These are phyloP conservation scores for Neophaeococcomyces aloes DNA, from an alignment of 2,329 filamentous ascomycete species.

Conservation along the genomic window DNA sequence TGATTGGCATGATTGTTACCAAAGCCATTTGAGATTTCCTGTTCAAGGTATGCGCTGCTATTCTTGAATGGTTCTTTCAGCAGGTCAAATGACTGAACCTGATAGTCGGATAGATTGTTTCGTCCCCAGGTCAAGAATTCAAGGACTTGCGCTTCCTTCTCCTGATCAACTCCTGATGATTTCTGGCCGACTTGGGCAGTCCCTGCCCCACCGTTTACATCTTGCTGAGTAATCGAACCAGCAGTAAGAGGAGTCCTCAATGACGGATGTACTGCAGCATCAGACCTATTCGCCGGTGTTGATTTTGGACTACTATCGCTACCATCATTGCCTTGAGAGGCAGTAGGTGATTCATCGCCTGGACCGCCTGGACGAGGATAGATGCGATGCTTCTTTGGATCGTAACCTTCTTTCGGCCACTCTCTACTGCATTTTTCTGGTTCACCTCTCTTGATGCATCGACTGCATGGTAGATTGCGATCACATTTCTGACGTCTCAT, in stretches of 20 bases:
- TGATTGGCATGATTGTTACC: slow-evolving; percentile 14
- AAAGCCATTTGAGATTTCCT: slow-evolving; percentile 8
- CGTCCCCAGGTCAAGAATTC: slow-evolving; percentile 42
- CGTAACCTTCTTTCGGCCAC: slow-evolving; percentile 20
- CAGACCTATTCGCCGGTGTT: neutral
- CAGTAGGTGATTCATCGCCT: neutral
- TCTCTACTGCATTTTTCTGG: slow-evolving; percentile 27
- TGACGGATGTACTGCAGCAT: slow-evolving; percentile 10
- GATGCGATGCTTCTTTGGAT: slow-evolving; percentile 19
- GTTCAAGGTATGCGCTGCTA: neutral
- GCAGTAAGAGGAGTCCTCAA: slow-evolving; percentile 10
- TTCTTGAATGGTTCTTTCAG: slow-evolving; percentile 29
- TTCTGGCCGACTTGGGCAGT: neutral
- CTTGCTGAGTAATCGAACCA: slow-evolving; percentile 9
- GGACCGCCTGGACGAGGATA: slow-evolving; percentile 15
- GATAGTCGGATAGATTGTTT: slow-evolving; percentile 20
- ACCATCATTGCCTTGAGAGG: neutral
- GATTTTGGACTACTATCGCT: neutral
- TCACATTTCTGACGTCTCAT: slow-evolving; percentile 27
- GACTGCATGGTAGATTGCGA: slow-evolving; percentile 31
- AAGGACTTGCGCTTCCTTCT: slow-evolving; percentile 26
- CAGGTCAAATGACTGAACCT: slow-evolving; percentile 18
- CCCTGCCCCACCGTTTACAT: neutral
- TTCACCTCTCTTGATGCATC: slow-evolving; percentile 32
- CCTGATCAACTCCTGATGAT: slow-evolving; percentile 2